Percentiles rank a stretch among this genome's conserved stretches.
Conservation (phyloP, 2,329 filamentous ascomycete genomes). For the Penicillium sp. region DNA sequence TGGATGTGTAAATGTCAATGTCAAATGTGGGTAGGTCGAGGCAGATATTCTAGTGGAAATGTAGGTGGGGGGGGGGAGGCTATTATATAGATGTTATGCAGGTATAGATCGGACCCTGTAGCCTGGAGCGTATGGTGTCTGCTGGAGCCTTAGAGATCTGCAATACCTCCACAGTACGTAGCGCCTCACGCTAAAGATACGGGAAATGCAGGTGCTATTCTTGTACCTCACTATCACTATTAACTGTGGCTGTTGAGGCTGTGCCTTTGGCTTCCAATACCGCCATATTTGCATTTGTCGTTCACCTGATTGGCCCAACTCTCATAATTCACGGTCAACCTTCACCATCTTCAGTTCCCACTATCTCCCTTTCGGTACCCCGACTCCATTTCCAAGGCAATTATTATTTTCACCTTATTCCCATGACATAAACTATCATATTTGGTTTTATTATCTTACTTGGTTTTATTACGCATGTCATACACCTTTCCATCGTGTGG, state of each 20-base stretch:
- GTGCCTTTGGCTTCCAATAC: conserved; percentile 17
- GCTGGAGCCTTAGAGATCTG: background rate
- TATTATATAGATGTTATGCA: conserved; percentile 10
- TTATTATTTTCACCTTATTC: background rate
- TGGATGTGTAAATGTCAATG: background rate
- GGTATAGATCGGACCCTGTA: conserved; percentile 8
- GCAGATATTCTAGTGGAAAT: background rate
- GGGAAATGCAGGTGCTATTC: background rate
- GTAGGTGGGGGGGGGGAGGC: background rate
- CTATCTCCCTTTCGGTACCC: background rate
- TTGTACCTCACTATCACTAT: background rate
- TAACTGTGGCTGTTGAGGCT: conserved; percentile 12
- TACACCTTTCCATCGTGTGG: conserved; percentile 13
- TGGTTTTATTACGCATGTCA: conserved; percentile 7
- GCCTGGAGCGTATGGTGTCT: conserved; percentile 14
- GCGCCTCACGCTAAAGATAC: background rate
- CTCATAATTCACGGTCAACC: conserved; percentile 1
- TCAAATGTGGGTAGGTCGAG: background rate
- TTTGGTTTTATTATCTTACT: background rate
- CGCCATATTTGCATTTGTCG: conserved; percentile 5
- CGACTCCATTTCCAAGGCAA: background rate
- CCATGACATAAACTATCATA: background rate
- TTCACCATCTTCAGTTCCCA: background rate
- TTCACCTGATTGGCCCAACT: conserved; percentile 12
- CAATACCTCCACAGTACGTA: conserved; percentile 9